A percentile compares a stretch with the other conserved stretches of the same genome.
phyloP scores from a whole-genome alignment of 2,329 filamentous ascomycete genomes.

The Alternaria sp. region DNA sequence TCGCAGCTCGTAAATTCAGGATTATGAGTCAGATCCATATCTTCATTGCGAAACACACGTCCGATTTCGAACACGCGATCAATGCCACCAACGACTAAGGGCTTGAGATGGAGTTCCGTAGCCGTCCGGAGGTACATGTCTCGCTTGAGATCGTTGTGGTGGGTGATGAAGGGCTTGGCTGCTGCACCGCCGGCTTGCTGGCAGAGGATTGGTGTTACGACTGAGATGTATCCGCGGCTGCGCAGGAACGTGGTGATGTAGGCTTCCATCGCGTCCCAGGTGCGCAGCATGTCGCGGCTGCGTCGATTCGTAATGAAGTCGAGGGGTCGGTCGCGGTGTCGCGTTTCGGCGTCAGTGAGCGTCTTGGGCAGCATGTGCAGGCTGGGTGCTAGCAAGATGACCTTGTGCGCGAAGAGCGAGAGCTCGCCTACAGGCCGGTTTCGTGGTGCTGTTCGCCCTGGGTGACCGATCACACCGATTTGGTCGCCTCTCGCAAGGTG shows the following conservation, averaged over 20 bases:
- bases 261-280: slow-evolving; percentile 82
- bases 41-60: slow-evolving; percentile 93
- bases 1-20: slow-evolving; percentile 97
- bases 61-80: slow-evolving; percentile 96
- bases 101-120: slow-evolving; percentile 96
- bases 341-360: slow-evolving; percentile 90
- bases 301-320: slow-evolving; percentile 96
- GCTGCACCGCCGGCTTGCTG: slow-evolving; percentile 94
- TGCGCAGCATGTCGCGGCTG: slow-evolving; percentile 82
- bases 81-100: slow-evolving; percentile 90
- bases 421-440: slow-evolving; percentile 89
- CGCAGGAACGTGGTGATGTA: slow-evolving; percentile 92
- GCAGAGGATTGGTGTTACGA: slow-evolving; percentile 96
- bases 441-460: slow-evolving; percentile 86
- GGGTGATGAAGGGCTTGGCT: slow-evolving; percentile 90
- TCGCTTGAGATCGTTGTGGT: slow-evolving; percentile 96
- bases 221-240: slow-evolving; percentile 85
- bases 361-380: slow-evolving; percentile 85
- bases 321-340: slow-evolving; percentile 90
- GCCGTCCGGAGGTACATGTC: slow-evolving; percentile 94
- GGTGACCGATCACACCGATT: slow-evolving; percentile 81
- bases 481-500: neutral
- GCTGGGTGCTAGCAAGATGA: slow-evolving; percentile 87
- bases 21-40: slow-evolving; percentile 92
- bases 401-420: slow-evolving; percentile 87